A percentile compares a stretch with the other conserved stretches of the same genome.
Conservation (phyloP, 2,329 filamentous ascomycete species). For the Lasiodiplodia theobromae region DNA sequence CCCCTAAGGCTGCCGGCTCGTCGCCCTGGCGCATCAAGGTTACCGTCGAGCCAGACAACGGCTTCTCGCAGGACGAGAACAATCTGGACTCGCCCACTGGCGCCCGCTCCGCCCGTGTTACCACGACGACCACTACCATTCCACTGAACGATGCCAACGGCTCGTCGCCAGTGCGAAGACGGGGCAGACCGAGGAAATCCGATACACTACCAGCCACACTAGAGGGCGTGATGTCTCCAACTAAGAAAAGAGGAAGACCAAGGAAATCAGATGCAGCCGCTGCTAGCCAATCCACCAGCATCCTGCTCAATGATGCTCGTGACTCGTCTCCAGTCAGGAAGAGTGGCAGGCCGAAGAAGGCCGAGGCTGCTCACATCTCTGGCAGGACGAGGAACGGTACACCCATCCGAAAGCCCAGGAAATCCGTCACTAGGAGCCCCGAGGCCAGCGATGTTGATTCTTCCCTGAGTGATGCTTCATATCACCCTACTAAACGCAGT, state of each 20-base stretch:
- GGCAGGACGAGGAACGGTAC: slow-evolving; percentile 40
- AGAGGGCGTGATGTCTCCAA: slow-evolving; percentile 39
- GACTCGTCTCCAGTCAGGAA: slow-evolving; percentile 37
- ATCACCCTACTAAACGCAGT: not conserved
- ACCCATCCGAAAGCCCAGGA: slow-evolving; percentile 32
- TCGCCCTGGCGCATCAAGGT: slow-evolving; percentile 60
- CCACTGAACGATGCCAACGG: slow-evolving; percentile 50
- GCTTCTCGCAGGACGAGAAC: slow-evolving; percentile 40
- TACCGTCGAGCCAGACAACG: slow-evolving; percentile 53
- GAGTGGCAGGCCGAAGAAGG: slow-evolving; percentile 7
- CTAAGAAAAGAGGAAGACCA: slow-evolving; percentile 39
- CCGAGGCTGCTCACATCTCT: not conserved
- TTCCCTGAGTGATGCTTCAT: slow-evolving; percentile 17
- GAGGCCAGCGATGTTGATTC: slow-evolving; percentile 13
- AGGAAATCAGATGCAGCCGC: slow-evolving; percentile 32
- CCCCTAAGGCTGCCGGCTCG: slow-evolving; percentile 45
- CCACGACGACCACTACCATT: slow-evolving; percentile 46
- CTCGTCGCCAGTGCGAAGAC: slow-evolving; percentile 46
- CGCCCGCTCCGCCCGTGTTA: slow-evolving; percentile 39
- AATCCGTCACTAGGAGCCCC: slow-evolving; percentile 20
- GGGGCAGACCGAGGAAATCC: slow-evolving; percentile 48
- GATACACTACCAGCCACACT: slow-evolving; percentile 38
- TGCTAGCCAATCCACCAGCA: not conserved
- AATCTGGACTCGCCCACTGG: slow-evolving; percentile 39
- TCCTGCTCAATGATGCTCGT: slow-evolving; percentile 3